Evolutionary conservation across 192 early-diverging fungal species (phyloP).

Genomic region (Pilobolus umbonatus): DNA sequence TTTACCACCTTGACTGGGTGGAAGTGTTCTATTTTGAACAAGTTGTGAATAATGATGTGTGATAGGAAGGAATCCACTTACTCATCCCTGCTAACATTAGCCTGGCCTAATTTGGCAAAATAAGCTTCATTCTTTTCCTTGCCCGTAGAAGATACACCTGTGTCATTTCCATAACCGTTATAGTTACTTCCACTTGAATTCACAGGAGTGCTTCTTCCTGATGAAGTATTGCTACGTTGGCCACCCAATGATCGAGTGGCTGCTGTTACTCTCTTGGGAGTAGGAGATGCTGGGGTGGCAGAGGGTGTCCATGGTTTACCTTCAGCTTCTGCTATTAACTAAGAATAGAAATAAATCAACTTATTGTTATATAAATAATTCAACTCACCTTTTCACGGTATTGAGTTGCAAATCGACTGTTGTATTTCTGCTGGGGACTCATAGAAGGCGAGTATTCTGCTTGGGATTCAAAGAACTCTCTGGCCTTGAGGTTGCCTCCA

Average conservation of each 20-base stretch:
- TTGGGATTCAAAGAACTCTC: slow-evolving; percentile 80
- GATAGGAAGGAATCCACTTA: slow-evolving; percentile 17
- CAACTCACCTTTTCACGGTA: slow-evolving; percentile 85
- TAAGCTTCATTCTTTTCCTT: slow-evolving; percentile 75
- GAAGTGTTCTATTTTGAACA: slow-evolving; percentile 19
- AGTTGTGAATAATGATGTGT: too few relatives aligned
- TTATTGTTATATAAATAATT: neutral
- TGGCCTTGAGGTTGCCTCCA: slow-evolving; percentile 86
- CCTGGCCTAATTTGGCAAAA: slow-evolving; percentile 60
- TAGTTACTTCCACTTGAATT: neutral
- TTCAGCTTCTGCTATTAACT: slow-evolving; percentile 57
- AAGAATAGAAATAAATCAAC: neutral
- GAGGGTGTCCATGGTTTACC: slow-evolving; percentile 51
- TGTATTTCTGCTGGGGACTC: slow-evolving; percentile 84
- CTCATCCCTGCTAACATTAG: slow-evolving; percentile 54
- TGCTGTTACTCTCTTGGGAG: slow-evolving; percentile 21
- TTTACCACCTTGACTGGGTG: slow-evolving; percentile 74
- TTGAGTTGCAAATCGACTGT: slow-evolving; percentile 73
- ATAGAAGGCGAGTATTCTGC: slow-evolving; percentile 70
- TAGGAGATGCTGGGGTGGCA: slow-evolving; percentile 6
- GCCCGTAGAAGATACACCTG: slow-evolving; percentile 29
- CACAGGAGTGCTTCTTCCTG: slow-evolving; percentile 15
- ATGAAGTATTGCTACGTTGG: slow-evolving; percentile 16
- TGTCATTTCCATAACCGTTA: neutral
- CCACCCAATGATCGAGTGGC: slow-evolving; percentile 21